phyloP scores from a whole-genome alignment of 805 yeast genomes.

The Hanseniaspora guilliermondii region DNA sequence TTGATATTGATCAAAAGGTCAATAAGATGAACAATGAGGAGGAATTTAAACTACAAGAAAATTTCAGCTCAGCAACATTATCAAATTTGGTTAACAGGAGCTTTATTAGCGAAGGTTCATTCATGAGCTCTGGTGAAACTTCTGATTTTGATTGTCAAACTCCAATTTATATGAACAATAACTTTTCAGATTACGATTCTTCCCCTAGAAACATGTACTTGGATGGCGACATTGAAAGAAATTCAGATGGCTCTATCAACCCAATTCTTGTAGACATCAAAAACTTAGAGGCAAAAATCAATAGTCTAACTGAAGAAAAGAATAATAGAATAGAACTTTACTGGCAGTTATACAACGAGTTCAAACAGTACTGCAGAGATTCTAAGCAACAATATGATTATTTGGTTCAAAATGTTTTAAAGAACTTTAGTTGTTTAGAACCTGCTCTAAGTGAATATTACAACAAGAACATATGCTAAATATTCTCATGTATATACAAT shows the following conservation, averaged over 20 bases:
- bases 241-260: constrained; percentile 23
- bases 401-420: constrained; percentile 35
- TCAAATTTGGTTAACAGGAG: neutral
- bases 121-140: neutral
- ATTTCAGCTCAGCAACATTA: neutral
- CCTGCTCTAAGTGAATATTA: constrained; percentile 31
- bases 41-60: constrained; percentile 12
- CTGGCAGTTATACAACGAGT: constrained; percentile 41
- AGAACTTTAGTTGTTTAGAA: constrained; percentile 32
- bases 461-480: constrained; percentile 14
- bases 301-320: constrained; percentile 17
- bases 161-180: neutral
- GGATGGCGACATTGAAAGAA: neutral
- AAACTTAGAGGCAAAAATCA: constrained; percentile 12
- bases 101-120: neutral
- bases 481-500: neutral
- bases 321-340: constrained; percentile 42
- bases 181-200: neutral
- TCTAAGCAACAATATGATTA: constrained; percentile 35
- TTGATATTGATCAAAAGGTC: constrained; percentile 18
- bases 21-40: constrained; percentile 15
- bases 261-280: constrained; percentile 24
- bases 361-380: constrained; percentile 37
- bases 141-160: constrained; percentile 11
- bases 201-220: neutral